A percentile compares a stretch with the other conserved stretches of the same genome.
phyloP scores from a whole-genome alignment of 2,329 filamentous ascomycete genomes.

The Colletotrichum musicola region DNA sequence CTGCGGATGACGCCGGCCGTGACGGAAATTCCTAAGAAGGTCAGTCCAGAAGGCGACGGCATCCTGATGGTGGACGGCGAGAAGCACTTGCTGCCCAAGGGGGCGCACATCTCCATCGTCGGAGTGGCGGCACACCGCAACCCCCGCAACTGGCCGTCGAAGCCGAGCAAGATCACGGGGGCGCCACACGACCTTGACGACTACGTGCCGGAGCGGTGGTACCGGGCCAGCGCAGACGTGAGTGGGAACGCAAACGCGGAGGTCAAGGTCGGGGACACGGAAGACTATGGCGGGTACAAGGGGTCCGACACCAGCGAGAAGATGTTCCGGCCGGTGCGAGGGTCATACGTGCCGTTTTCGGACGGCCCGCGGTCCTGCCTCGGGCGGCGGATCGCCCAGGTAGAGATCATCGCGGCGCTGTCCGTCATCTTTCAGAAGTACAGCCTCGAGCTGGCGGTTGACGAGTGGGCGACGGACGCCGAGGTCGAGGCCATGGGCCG shows the following conservation, averaged over 20 bases:
- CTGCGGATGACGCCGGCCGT: conserved; percentile 80
- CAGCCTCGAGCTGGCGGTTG: conserved; percentile 78
- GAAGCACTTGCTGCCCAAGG: conserved; percentile 68
- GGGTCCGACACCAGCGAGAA: conserved; percentile 72
- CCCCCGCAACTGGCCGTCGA: conserved; percentile 78
- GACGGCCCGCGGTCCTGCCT: conserved; percentile 70
- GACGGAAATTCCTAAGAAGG: conserved; percentile 77
- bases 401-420: conserved; percentile 68
- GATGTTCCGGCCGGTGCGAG: conserved; percentile 71
- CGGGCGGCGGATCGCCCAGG: conserved; percentile 69
- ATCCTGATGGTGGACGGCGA: conserved; percentile 69
- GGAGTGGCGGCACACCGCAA: conserved; percentile 73
- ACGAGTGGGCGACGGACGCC: conserved; percentile 66
- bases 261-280: conserved; percentile 45
- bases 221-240: conserved; percentile 53
- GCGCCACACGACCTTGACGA: conserved; percentile 71
- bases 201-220: conserved; percentile 81
- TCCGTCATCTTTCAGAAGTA: conserved; percentile 69
- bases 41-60: conserved; percentile 63
- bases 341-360: conserved; percentile 70
- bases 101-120: conserved; percentile 67
- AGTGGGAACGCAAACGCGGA: conserved; percentile 39
- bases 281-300: conserved; percentile 70
- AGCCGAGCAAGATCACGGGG: conserved; percentile 57
- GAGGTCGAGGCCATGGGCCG: conserved; percentile 65